A percentile compares a stretch with the other conserved stretches of the same genome.
These are phyloP conservation scores for Xylariales sp. DNA, from an alignment of 2,329 filamentous ascomycete species.

Conservation along the genomic window DNA sequence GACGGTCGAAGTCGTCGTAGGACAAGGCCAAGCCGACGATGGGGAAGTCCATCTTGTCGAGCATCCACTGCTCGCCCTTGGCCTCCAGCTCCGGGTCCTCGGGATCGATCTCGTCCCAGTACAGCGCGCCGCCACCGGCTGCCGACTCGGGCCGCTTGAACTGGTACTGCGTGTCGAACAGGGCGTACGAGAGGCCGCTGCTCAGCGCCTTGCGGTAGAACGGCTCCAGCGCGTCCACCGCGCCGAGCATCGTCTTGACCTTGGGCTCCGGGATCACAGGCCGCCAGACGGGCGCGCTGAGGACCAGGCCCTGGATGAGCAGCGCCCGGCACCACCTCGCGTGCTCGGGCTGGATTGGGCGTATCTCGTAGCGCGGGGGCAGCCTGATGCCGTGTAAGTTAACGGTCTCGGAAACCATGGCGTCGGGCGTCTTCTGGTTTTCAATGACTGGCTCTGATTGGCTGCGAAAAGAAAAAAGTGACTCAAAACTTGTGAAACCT, in stretches of 20 bases:
- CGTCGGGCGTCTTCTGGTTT: too few species aligned
- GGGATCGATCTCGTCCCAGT: conserved; percentile 18
- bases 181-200: conserved; percentile 17
- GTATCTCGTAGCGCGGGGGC: conserved; percentile 5
- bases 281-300: conserved; percentile 5
- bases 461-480: too few species aligned
- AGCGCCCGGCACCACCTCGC: conserved; percentile 4
- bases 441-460: too few species aligned
- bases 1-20: conserved; percentile 15
- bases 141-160: conserved; percentile 15
- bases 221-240: neutral
- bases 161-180: conserved; percentile 18
- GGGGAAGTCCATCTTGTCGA: conserved; percentile 17
- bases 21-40: conserved; percentile 14
- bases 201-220: conserved; percentile 7
- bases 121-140: conserved; percentile 13
- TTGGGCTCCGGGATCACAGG: conserved; percentile 6
- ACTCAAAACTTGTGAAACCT: too few species aligned
- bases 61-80: conserved; percentile 10
- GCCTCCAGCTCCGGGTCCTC: conserved; percentile 12
- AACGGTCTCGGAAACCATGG: too few species aligned
- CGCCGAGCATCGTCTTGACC: conserved; percentile 2
- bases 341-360: conserved; percentile 1
- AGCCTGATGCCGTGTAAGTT: conserved; percentile 5
- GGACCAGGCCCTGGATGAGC: conserved; percentile 1